These are phyloP conservation scores for Rhododendron henanense DNA, from an alignment of 148 eudicot species.

Conservation along the genomic window DNA sequence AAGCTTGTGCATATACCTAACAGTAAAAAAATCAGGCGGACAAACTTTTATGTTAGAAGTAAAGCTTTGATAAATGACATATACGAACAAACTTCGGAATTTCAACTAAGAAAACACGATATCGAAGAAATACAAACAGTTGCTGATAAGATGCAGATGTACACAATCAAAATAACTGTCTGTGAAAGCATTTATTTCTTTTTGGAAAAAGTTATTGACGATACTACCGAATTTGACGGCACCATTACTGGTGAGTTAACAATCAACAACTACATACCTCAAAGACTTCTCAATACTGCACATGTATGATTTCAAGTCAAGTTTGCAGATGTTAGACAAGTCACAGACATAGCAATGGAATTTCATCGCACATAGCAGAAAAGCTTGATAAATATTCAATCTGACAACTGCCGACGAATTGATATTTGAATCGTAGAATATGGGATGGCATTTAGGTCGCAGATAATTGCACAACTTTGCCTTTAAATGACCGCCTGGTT, in stretches of 20 bases:
- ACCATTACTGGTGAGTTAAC: not conserved
- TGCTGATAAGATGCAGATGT: not conserved
- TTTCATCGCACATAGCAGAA: slow-evolving; percentile 85
- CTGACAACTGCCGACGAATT: slow-evolving; percentile 71
- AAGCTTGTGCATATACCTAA: slow-evolving; percentile 67
- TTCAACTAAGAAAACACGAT: not conserved
- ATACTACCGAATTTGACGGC: not conserved
- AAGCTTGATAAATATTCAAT: slow-evolving; percentile 74
- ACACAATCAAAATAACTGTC: no score
- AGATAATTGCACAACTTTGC: slow-evolving; percentile 64
- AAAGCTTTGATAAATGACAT: not conserved
- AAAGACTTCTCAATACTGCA: slow-evolving; percentile 42
- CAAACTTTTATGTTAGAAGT: not conserved
- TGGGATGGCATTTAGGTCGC: slow-evolving; percentile 81
- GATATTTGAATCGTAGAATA: slow-evolving; percentile 70
- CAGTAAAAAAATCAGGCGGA: slow-evolving; percentile 4
- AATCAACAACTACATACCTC: slow-evolving; percentile 40
- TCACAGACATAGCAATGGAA: slow-evolving; percentile 67
- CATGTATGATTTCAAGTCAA: slow-evolving; percentile 30
- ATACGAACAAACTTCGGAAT: not conserved
- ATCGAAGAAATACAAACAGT: not conserved
- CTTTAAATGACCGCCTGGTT: slow-evolving; percentile 48
- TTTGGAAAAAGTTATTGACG: not conserved
- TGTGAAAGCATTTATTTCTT: not conserved
- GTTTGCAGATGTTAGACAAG: slow-evolving; percentile 37